These are phyloP conservation scores for Cladorrhinum samala DNA, from an alignment of 495 filamentous ascomycete species.

Conservation along the genomic window DNA sequence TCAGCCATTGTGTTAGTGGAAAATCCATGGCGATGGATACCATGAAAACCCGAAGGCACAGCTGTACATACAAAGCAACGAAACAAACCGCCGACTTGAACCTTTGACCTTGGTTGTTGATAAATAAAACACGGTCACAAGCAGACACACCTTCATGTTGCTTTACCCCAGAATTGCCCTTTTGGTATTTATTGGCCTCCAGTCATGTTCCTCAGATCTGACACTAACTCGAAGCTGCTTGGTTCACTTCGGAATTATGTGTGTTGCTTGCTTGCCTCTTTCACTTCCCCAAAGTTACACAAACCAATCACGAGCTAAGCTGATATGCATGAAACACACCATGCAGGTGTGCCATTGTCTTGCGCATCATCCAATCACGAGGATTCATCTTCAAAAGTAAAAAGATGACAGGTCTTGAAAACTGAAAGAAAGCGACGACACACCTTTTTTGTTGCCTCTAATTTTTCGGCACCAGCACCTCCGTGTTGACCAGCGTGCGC, in stretches of 20 bases:
- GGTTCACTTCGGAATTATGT: background rate
- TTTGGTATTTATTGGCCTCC: slow-evolving; percentile 4
- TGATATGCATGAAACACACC: background rate
- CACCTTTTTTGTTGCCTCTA: too few relatives aligned
- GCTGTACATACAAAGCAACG: background rate
- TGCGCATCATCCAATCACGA: background rate
- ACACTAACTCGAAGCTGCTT: background rate
- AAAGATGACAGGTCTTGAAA: background rate
- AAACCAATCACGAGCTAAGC: background rate
- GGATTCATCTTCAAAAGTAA: background rate
- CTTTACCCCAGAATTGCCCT: slow-evolving; percentile 18
- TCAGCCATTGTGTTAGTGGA: background rate
- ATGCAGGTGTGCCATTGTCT: background rate
- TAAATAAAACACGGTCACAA: background rate
- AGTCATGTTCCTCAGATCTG: slow-evolving; percentile 9
- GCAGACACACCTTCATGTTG: background rate
- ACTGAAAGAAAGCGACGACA: too few relatives aligned
- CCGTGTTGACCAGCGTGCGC: background rate
- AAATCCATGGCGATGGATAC: background rate
- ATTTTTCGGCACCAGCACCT: too few relatives aligned
- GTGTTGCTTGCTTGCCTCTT: too few relatives aligned
- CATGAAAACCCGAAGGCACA: slow-evolving; percentile 7
- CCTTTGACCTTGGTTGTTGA: background rate
- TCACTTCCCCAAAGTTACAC: background rate
- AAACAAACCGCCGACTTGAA: background rate